Conservation (phyloP, 805 yeast species). For the Maudiozyma barnettii region DNA sequence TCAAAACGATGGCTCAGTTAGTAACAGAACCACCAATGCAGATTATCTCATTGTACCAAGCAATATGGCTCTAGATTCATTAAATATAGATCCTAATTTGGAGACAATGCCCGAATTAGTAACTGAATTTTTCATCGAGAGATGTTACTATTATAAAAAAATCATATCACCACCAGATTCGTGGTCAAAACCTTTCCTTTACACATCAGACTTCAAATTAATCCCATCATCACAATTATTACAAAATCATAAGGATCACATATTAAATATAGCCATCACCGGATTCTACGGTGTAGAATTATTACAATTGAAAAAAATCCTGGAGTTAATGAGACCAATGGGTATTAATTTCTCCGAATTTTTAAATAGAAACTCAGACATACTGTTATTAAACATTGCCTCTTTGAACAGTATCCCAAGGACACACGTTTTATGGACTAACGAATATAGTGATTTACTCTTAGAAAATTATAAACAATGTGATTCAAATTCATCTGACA, state of each 20-base stretch:
- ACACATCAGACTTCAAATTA: constrained; percentile 21
- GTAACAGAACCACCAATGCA: not conserved
- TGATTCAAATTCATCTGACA: constrained; percentile 1
- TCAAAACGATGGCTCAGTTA: constrained; percentile 18
- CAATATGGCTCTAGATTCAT: constrained; percentile 9
- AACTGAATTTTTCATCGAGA: constrained; percentile 77
- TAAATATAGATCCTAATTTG: constrained; percentile 2
- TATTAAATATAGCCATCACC: constrained; percentile 40
- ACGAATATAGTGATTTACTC: constrained; percentile 24
- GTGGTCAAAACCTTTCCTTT: constrained; percentile 52
- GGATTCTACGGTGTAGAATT: constrained; percentile 75
- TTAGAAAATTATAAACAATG: constrained; percentile 1
- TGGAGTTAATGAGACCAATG: constrained; percentile 38
- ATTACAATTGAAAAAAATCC: constrained; percentile 57
- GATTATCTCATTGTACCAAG: constrained; percentile 19
- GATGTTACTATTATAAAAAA: constrained; percentile 51
- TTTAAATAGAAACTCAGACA: constrained; percentile 24
- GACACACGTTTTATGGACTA: constrained; percentile 22
- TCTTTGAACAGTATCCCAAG: constrained; percentile 21
- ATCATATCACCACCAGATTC: constrained; percentile 37
- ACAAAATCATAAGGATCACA: constrained; percentile 11
- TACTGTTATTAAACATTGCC: constrained; percentile 23
- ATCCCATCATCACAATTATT: constrained; percentile 17
- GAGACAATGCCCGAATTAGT: constrained; percentile 28
- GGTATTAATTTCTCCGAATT: constrained; percentile 20